Base-by-base conservation (phyloP, 192 early-diverging fungal genomes). In the Linnemannia schmuckeri region DNA sequence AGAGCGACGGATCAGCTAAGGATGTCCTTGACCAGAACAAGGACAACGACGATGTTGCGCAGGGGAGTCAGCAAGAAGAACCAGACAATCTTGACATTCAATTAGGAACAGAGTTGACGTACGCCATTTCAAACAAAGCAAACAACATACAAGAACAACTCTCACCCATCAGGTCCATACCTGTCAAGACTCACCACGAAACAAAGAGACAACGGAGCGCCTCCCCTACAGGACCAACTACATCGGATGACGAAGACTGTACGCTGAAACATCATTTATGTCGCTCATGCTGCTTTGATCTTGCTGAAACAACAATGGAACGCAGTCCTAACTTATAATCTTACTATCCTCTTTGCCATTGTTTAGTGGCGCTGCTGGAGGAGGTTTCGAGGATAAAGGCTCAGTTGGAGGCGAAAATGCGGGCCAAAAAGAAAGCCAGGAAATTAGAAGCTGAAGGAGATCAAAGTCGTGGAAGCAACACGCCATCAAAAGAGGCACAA, bases 341-440 rank as follows among this genome's bases (percentile, higher is more conserved):
- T 27, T 30, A 13, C 61, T 2, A 35, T 70, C 5, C 5, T 49
- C 44, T 47, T 10, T 66, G 13, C 10, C 17, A 8, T 57, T 13
- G 6, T 18, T n/a, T 61, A 85, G 83, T 85, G 74, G 77, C 68
- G 6, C 37, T 49, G 0, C 55, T 85, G 22, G 83, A 85, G 40
- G 83, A 85, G 66, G 12, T 85, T 10, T 38, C 63, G 30, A 68
- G 73, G 47, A 76, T 76, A 69, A 80, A 80, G 38, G 75, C 83
- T 22, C 40, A 72, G 35, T 68, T 86, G 37, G 79, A 80, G 70
- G 83, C 83, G 0, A 80, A 74, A 46, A 30, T 80, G 12, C 55
- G 40, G 6, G 57, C 74, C 57, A 86, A 80, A 44, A 80, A 76
- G 57, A 41, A 33, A 35, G 47, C 77, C 46, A 74, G 41, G 42